Base-by-base conservation (phyloP, 2,329 filamentous ascomycete species). In the Fonsecaea pedrosoi region DNA sequence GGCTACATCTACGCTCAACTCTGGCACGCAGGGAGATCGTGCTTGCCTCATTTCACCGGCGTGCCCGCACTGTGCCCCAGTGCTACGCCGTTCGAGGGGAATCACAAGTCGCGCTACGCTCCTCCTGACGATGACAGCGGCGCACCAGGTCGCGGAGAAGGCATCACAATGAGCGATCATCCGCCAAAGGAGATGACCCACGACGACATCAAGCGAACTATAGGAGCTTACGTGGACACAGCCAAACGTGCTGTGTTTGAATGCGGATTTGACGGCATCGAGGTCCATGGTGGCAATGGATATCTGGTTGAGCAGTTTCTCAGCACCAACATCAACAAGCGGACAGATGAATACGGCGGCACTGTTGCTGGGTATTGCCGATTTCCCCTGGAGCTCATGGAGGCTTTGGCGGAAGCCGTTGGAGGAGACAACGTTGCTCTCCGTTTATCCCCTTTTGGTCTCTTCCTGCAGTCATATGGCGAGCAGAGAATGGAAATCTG, bases 291-390 rank as follows among this genome's bases (percentile, higher is more conserved):
- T 18, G 85, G 84, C 0, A 86, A 89, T 69, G 86, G 87, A 0
- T 88, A 87, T 72, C 78, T 89, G 1, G 75, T 89, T 0, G 78
- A 82, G 5, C 83, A 86, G 67, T 88, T 88, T 72, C 74, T 88
- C 15, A 83, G 81, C 5, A 75, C 79, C 0, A 80, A 78, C 37
- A 81, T 79, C 0, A 89, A 88, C 71, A 74, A 82, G 76, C 83
- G 88, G 58, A 90, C 85, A 21, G 88, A 90, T 75, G 72, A 83
- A 60, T 91, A 90, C 75, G 88, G 89, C 60, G 89, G 89, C 40
- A 42, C 40, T 2, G 40, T 42, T n/a, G 40, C 4, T n/a, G 40
- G 40, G 40, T 42, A 42, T n/a, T 42, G 40, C 40, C 40, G 40
- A 42, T 42, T 42, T 18, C 40, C 40, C 40, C 40, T 42, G 40